These are phyloP conservation scores for Boletus speciosus DNA, from an alignment of 768 basidiomycete species.

Conservation along the genomic window DNA sequence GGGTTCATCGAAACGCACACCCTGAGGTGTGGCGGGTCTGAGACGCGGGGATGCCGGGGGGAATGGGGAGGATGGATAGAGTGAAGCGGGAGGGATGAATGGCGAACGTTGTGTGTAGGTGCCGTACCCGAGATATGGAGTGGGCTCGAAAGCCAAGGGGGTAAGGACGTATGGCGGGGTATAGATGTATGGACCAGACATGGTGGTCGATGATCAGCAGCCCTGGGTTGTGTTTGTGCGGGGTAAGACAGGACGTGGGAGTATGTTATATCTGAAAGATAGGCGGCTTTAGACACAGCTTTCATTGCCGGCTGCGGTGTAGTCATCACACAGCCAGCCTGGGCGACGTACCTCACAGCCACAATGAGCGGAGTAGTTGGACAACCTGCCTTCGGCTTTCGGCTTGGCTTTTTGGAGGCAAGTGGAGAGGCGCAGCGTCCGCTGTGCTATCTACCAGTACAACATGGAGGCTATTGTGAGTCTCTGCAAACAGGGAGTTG, in stretches of 20 bases:
- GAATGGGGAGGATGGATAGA: slow-evolving; percentile 39
- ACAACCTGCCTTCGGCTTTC: neutral
- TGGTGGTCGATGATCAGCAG: slow-evolving; percentile 13
- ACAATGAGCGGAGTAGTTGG: slow-evolving; percentile 2
- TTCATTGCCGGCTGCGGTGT: neutral
- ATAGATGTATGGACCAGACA: slow-evolving; percentile 45
- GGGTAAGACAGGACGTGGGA: neutral
- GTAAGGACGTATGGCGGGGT: slow-evolving; percentile 45
- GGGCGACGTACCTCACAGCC: slow-evolving; percentile 18
- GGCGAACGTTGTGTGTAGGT: slow-evolving; percentile 38
- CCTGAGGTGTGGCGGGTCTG: slow-evolving; percentile 29
- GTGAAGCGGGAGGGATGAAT: slow-evolving; percentile 40
- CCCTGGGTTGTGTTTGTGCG: neutral
- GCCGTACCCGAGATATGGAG: slow-evolving; percentile 33
- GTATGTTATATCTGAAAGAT: slow-evolving; percentile 19
- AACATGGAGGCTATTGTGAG: neutral
- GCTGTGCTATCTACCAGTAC: neutral
- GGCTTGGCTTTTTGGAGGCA: neutral
- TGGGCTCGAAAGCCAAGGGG: slow-evolving; percentile 35
- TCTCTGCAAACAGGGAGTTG: neutral
- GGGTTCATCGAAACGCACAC: slow-evolving; percentile 18
- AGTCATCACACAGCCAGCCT: slow-evolving; percentile 20
- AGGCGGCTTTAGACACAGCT: slow-evolving; percentile 12
- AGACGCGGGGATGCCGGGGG: slow-evolving; percentile 27
- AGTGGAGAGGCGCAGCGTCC: slow-evolving; percentile 1